phyloP scores from a whole-genome alignment of 441 rosid genomes.

The Manihot esculenta region DNA sequence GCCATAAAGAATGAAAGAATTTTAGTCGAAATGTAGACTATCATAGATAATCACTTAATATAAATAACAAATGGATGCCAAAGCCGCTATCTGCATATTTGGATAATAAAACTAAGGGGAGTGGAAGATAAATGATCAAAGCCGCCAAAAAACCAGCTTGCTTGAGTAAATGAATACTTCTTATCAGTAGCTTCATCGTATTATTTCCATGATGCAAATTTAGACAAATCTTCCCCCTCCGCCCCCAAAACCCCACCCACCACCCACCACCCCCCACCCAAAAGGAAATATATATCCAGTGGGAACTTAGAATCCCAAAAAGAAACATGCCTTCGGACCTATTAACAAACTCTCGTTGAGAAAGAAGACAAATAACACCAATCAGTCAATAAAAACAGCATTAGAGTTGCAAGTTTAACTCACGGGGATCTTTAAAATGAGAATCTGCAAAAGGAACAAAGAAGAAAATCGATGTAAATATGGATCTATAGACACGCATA shows the following conservation, averaged over 20 bases:
- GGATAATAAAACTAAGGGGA: not conserved
- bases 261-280: not conserved
- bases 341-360: not conserved
- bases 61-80: not conserved
- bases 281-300: not conserved
- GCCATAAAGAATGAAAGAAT: not conserved
- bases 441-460: slow-evolving; percentile 63
- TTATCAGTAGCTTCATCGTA: slow-evolving; percentile 8
- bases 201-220: not conserved
- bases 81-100: not conserved
- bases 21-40: not conserved
- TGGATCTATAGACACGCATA: not conserved
- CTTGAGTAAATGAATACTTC: not conserved
- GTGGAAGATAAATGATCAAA: not conserved
- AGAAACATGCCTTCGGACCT: slow-evolving; percentile 1
- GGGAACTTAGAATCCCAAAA: not conserved
- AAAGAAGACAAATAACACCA: not conserved
- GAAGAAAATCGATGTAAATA: slow-evolving; percentile 8
- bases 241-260: not conserved
- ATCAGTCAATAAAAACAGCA: slow-evolving; percentile 1
- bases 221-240: not conserved
- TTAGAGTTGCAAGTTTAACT: slow-evolving; percentile 36
- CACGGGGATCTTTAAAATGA: slow-evolving; percentile 73
- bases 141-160: not conserved
- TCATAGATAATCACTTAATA: not conserved